Evolutionary conservation across 768 basidiomycete genomes (phyloP).

Genomic region (Auriculariales sp.): DNA sequence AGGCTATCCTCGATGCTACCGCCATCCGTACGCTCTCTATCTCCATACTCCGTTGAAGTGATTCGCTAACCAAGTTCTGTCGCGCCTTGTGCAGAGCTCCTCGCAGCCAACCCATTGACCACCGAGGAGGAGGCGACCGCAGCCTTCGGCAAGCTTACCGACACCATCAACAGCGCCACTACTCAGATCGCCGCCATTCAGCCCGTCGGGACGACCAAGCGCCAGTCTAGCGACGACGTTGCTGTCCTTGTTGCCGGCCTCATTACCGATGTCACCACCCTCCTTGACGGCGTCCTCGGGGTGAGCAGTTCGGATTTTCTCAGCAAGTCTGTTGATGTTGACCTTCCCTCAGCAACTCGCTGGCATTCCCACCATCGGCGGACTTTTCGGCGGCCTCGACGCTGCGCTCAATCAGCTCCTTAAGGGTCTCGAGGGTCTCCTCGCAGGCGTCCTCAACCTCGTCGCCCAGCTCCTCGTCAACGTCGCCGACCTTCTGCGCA

Average conservation of each 20-base stretch:
- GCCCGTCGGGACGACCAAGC: conserved; percentile 6
- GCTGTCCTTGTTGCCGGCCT: conserved; percentile 15
- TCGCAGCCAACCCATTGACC: conserved; percentile 7
- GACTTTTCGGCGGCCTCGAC: conserved; percentile 14
- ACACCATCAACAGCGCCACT: conserved; percentile 12
- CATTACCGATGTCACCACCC: conserved; percentile 13
- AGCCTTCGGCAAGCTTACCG: conserved; percentile 10
- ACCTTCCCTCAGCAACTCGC: neutral
- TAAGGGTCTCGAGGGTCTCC: conserved; percentile 14
- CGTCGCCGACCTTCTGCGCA: conserved; percentile 6
- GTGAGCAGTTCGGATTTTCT: neutral
- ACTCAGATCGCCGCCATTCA: conserved; percentile 10
- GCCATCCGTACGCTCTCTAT: conserved; percentile 11
- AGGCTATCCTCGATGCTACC: conserved; percentile 11
- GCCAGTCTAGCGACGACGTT: conserved; percentile 13
- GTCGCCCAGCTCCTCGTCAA: conserved; percentile 10
- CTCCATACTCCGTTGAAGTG: neutral
- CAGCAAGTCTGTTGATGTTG: too few species aligned
- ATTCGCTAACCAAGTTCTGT: conserved; percentile 7
- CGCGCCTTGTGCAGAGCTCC: neutral
- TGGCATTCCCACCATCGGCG: conserved; percentile 8
- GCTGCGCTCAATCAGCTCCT: conserved; percentile 14
- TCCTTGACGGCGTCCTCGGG: conserved; percentile 12
- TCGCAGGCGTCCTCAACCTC: conserved; percentile 17
- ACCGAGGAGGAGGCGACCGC: conserved; percentile 11